Evolutionary conservation across 108 stramenopile species (phyloP).

Genomic region (Poteriospumella lacustris): DNA sequence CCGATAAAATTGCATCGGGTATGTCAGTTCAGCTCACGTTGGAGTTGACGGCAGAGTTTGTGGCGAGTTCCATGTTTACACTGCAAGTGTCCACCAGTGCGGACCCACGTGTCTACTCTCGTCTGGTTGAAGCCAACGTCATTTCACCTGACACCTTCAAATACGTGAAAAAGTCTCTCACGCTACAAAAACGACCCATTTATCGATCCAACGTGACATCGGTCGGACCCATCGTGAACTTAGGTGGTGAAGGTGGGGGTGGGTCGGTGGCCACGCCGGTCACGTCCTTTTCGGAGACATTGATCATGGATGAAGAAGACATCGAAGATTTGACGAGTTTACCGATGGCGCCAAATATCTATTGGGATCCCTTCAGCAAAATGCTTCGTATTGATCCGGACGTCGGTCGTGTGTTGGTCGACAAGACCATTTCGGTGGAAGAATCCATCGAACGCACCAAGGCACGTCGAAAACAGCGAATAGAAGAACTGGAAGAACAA

Average conservation of each 20-base stretch:
- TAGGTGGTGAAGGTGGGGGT: not conserved
- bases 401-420: not conserved
- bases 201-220: not conserved
- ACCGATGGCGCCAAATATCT: not conserved
- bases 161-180: not conserved
- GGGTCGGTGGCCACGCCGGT: not conserved
- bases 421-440: not conserved
- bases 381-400: not conserved
- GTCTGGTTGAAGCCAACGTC: not conserved
- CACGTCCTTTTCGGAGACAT: not conserved
- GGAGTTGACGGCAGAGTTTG: not conserved
- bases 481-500: not conserved
- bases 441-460: not conserved
- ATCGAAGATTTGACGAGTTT: not conserved
- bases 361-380: not conserved
- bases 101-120: not conserved
- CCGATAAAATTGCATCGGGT: not conserved
- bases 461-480: not conserved
- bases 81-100: not conserved
- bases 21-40: not conserved
- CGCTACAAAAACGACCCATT: not conserved
- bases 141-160: not conserved
- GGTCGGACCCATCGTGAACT: not conserved
- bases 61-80: not conserved
- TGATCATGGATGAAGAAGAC: not conserved